Evolutionary conservation across 305 asterid genomes (phyloP), one percentile per base, ranked within the genome.

Genomic region (Stenogyne calaminthoides): DNA sequence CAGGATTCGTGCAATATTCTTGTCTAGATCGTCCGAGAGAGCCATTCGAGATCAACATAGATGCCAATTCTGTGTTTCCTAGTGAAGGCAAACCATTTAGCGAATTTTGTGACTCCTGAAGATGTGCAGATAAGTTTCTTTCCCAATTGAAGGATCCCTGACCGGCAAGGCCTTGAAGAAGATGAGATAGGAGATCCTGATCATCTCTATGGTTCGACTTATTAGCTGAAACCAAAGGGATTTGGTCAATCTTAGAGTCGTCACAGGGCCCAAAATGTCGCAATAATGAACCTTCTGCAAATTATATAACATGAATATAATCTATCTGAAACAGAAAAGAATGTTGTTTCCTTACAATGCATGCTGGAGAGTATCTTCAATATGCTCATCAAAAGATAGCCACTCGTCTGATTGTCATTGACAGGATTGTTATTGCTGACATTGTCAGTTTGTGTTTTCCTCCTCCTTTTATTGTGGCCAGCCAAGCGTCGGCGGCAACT

Each of bases 391-490:
- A 87, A 72, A 74, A 87, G 80, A 82, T 87, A 86, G 76, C 85
- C 83, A 77, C 83, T 87, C 20, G 92, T 74, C 75, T 86, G 94
- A 67, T 80, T 84, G 80, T 89, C 89, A 60, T 80, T 85, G 76
- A 69, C 74, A 37, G 89, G 63, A 79, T 67, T 81, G 75, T 49
- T 79, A 76, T 78, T 83, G 32, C 64, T 72, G 65, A 70, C 80
- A 77, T 74, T 79, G 42, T 85, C 88, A 34, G 87, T 68, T 79
- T 86, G 96, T 55, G 92, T 81, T 82, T 91, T 91, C 74, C 97
- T 86, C 80, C 97, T 89, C 88, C 97, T 86, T 73, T 87, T 89
- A 75, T 91, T 91, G 78, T 89, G 97, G 71, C 96, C 96, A 9
- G 96, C 96, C 82, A 91, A 72, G 16, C 97, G 93, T 36, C 93